Base-by-base conservation (phyloP, 2,329 filamentous ascomycete species). In the Teratosphaeria pseudoeucalypti region DNA sequence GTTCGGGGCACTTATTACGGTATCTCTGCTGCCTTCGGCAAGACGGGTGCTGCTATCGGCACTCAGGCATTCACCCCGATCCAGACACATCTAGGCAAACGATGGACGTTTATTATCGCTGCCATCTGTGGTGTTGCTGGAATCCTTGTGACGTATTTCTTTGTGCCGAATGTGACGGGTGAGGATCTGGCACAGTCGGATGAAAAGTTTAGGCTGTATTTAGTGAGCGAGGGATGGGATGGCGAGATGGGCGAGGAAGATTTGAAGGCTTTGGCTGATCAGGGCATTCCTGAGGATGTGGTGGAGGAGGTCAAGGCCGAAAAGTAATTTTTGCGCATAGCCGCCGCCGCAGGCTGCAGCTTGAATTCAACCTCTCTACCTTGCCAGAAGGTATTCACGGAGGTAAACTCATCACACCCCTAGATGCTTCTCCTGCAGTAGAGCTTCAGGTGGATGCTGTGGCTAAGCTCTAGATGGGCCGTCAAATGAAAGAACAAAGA, bases 31-130 rank as follows among this genome's bases (percentile, higher is more conserved):
- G 80, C 78, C 0, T 64, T 81, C 27, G 80, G 79, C 1, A 82
- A 82, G 62, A 74, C 78, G 0, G 80, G 79, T 0, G 80, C 79
- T 0, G 80, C 79, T 0, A 64, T 82, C 3, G 80, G 80, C 0
- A 82, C 78, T 1, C 74, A 81, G 58, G 79, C 60, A 27, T 65
- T 64, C 43, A 77, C 73, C 7, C 78, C 77, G 0, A 79, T 80
- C 43, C 72, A 79, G 57, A 68, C 67, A 6, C 67, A 75, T 47
- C 68, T 80, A 0, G 78, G 78, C 0, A 78, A 80, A 64, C 72
- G 72, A 37, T 80, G 77, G 77, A 81, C 78, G 0, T 81, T 81
- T 55, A 79, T 81, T 60, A 76, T 81, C 56, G 79, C 78, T 9
- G 79, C 79, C 1, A 79, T 81, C 34, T 79, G 76, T 57, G 79